Percentiles rank a stretch among this genome's conserved stretches.
phyloP scores from a whole-genome alignment of 495 filamentous ascomycete genomes.

The Penicillium odoratum region DNA sequence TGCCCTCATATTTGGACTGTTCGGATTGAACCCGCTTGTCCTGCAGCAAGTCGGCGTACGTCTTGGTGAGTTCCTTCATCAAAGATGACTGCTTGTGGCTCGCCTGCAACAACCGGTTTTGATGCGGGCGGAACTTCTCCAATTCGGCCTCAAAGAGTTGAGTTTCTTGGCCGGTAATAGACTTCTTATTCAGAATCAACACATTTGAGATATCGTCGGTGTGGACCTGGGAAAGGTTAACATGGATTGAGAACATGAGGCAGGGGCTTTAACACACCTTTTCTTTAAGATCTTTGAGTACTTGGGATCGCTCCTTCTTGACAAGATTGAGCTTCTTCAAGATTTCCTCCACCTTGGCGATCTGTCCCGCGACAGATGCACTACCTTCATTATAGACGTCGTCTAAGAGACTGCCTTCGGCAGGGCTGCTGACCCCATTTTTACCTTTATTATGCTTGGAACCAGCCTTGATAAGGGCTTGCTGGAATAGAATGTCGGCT shows the following conservation, averaged over 20 bases:
- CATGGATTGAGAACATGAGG: background rate
- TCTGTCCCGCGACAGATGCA: constrained; percentile 83
- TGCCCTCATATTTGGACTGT: constrained; percentile 88
- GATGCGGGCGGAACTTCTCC: constrained; percentile 94
- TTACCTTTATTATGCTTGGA: constrained; percentile 61
- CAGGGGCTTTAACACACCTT: constrained; percentile 61
- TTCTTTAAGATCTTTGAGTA: constrained; percentile 94
- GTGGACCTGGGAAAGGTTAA: constrained; percentile 67
- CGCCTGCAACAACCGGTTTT: constrained; percentile 85
- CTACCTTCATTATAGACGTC: constrained; percentile 83
- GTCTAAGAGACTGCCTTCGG: constrained; percentile 80
- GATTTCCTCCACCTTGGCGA: constrained; percentile 84
- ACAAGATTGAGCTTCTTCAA: constrained; percentile 88
- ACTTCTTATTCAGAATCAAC: constrained; percentile 94
- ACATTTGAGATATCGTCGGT: constrained; percentile 97
- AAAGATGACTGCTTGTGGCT: constrained; percentile 90
- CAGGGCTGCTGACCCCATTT: constrained; percentile 63
- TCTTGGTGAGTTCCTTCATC: constrained; percentile 91
- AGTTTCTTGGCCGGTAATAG: constrained; percentile 77
- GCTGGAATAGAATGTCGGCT: constrained; percentile 85
- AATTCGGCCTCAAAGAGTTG: constrained; percentile 92
- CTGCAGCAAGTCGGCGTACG: constrained; percentile 84
- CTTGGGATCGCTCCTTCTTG: constrained; percentile 85
- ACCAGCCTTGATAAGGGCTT: constrained; percentile 70
- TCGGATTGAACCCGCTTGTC: constrained; percentile 93